These are phyloP conservation scores for Solanum hybrid DNA, from an alignment of 305 asterid genomes.

Conservation along the genomic window DNA sequence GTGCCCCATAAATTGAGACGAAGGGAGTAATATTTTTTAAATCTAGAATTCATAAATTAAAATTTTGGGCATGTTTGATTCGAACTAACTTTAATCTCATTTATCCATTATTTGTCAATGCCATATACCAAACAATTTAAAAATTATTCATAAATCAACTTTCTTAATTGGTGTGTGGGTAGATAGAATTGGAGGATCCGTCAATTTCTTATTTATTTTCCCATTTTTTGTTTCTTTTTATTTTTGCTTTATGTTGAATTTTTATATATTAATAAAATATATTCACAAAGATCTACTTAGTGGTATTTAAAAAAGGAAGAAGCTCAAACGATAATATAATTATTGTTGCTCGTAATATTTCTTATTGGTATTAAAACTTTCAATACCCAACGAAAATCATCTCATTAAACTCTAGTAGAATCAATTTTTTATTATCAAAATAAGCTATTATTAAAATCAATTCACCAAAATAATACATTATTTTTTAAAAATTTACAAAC, in stretches of 20 bases:
- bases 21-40: too few species aligned
- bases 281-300: background rate
- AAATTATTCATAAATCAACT: background rate
- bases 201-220: background rate
- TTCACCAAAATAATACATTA: background rate
- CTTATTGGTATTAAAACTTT: background rate
- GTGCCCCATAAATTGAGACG: too few species aligned
- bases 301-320: background rate
- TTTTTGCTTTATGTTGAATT: background rate
- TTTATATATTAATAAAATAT: too few species aligned
- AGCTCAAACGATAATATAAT: background rate
- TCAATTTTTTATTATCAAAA: too few species aligned
- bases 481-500: background rate
- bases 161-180: background rate
- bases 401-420: background rate
- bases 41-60: background rate
- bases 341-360: background rate
- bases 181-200: background rate
- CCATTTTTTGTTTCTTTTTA: too few species aligned
- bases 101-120: background rate
- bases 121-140: background rate
- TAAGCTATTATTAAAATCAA: background rate
- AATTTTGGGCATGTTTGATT: background rate
- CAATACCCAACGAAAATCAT: background rate
- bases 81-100: background rate